Base-by-base conservation (phyloP, 306 rosid species). In the Dryas octopetala region DNA sequence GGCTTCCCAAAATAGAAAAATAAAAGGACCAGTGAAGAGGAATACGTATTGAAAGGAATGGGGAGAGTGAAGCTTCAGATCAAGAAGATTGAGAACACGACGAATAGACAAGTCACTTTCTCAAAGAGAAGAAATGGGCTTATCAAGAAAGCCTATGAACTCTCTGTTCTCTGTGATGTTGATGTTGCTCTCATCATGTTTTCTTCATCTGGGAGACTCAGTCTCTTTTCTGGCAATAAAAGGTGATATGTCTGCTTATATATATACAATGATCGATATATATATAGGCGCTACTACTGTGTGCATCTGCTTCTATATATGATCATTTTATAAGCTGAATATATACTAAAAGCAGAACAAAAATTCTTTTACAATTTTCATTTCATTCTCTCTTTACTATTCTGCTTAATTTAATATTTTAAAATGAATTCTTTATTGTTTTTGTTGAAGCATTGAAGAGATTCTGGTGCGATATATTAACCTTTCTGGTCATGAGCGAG, bases 61-160 rank as follows among this genome's bases (percentile, higher is more conserved):
- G 97, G 92, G 62, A 89, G 91, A 86, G 89, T 78, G 78, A 91
- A 91, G 81, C 91, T 91, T 60, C 87, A 81, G 80, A 89, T 91
- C 59, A 87, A 89, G 80, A 86, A 84, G 68, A 89, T 89, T 64
- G 97, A 89, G 78, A 87, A 84, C 68, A 70, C 69, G 55, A 83
- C 92, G 6, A 89, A 89, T 44, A 87, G 97, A 76, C 92, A 89
- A 71, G 89, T 91, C 68, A 91, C 94, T 65, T 91, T 89, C 91
- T 91, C 92, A 0, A 89, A 91, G 77, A 82, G 92, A 67, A 91
- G 91, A 74, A 89, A 84, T 62, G 91, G 94, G 4, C 77, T 91
- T 13, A 78, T 87, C 77, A 91, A 89, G 75, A 91, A 91, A 82
- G 92, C 92, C 74, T 91, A 86, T 50, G 92, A 91, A 78, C 86